These are phyloP conservation scores for Acidomyces sp. DNA, from an alignment of 495 filamentous ascomycete genomes.

Conservation along the genomic window DNA sequence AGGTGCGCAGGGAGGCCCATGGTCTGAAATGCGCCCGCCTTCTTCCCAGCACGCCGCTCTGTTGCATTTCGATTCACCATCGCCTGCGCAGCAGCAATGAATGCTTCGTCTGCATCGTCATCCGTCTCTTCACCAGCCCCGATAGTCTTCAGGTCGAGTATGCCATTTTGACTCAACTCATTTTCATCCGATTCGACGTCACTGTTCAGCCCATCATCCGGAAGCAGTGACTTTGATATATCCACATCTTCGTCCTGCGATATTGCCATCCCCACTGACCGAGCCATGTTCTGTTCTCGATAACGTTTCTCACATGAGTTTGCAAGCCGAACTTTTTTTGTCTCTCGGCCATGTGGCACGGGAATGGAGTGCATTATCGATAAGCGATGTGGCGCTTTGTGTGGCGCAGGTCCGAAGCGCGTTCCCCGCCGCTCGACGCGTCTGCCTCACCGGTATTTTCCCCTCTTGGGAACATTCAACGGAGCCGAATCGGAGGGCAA, in stretches of 20 bases:
- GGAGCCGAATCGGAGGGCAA: no score
- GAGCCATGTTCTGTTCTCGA: constrained; percentile 32
- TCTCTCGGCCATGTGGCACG: no score
- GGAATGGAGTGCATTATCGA: no score
- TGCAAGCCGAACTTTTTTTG: no score
- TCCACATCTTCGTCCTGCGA: constrained; percentile 93
- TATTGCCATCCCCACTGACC: constrained; percentile 62
- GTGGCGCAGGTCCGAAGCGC: no score
- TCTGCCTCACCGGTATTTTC: no score
- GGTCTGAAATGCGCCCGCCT: constrained; percentile 87
- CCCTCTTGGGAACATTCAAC: no score
- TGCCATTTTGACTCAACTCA: no score
- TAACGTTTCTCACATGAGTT: no score
- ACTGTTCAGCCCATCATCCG: constrained; percentile 39
- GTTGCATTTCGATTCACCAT: constrained; percentile 81
- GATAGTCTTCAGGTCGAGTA: no score
- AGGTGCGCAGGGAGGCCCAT: constrained; percentile 80
- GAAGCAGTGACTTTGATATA: constrained; percentile 68
- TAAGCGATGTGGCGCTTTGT: no score
- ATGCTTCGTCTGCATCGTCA: constrained; percentile 60
- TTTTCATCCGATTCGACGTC: constrained; percentile 27
- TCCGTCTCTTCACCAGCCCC: background rate
- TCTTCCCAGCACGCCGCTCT: constrained; percentile 78
- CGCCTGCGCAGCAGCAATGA: constrained; percentile 74
- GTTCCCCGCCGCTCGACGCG: no score